These are phyloP conservation scores for Tetrahymena malaccensis DNA, from an alignment of 73 alveolate genomes.

Conservation along the genomic window DNA sequence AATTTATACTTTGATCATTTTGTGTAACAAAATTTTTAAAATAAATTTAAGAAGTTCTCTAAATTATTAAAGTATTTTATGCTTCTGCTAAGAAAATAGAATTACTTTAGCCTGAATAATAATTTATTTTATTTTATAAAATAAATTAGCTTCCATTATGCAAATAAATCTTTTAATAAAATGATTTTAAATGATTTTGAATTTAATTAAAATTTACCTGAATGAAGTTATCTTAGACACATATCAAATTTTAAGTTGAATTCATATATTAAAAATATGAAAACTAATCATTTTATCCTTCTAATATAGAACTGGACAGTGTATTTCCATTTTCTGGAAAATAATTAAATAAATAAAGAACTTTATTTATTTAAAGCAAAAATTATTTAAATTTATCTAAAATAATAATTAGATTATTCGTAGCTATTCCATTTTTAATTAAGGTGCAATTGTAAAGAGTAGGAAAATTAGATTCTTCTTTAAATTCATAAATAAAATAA, in stretches of 20 bases:
- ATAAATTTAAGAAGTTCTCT: background rate
- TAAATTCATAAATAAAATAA: too few relatives aligned
- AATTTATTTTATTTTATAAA: too few relatives aligned
- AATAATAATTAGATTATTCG: background rate
- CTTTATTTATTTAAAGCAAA: background rate
- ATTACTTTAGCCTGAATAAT: background rate
- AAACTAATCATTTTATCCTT: too few relatives aligned
- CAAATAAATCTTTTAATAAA: background rate
- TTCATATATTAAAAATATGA: too few relatives aligned
- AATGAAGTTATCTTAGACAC: background rate
- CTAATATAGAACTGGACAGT: background rate
- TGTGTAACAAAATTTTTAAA: background rate
- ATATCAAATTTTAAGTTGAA: background rate
- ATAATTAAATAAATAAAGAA: too few relatives aligned
- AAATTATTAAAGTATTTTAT: background rate
- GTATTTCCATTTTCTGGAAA: background rate
- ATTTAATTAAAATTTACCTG: background rate
- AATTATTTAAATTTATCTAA: background rate
- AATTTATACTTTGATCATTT: background rate
- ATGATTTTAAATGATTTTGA: too few relatives aligned
- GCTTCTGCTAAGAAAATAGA: background rate
- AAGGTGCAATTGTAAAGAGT: background rate
- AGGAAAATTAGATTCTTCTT: background rate
- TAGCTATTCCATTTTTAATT: background rate
- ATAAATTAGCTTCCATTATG: background rate